Conservation (phyloP, 805 yeast species). For the Candida sanyiensis region DNA sequence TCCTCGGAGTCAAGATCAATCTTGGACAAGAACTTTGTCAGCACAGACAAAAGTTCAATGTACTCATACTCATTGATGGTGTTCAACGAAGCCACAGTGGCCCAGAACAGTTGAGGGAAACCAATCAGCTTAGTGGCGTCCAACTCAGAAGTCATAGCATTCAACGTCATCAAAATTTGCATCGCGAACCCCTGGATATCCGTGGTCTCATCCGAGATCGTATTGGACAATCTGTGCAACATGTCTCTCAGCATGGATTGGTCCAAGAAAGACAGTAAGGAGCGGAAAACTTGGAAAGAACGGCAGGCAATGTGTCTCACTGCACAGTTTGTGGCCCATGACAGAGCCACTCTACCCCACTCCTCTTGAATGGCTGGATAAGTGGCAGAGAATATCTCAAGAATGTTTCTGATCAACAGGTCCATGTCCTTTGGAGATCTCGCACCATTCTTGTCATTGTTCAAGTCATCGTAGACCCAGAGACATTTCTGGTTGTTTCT, state of each 20-base stretch:
- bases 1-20: conserved; percentile 83
- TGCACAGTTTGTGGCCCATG: conserved; percentile 97
- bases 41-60: conserved; percentile 76
- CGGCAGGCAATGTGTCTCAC: conserved; percentile 96
- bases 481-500: conserved; percentile 43
- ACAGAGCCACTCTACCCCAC: conserved; percentile 79
- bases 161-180: conserved; percentile 94
- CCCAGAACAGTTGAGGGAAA: conserved; percentile 95
- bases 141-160: conserved; percentile 84
- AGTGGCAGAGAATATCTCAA: conserved; percentile 47
- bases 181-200: conserved; percentile 96
- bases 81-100: conserved; percentile 82
- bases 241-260: conserved; percentile 87
- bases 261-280: conserved; percentile 74
- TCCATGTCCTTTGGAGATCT: conserved; percentile 87
- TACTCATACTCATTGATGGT: conserved; percentile 92
- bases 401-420: conserved; percentile 52
- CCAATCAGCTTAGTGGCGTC: conserved; percentile 73
- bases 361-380: conserved; percentile 57
- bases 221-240: conserved; percentile 88
- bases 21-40: conserved; percentile 78
- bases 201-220: conserved; percentile 80
- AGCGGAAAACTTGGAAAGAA: conserved; percentile 88
- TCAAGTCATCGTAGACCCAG: conserved; percentile 87
- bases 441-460: conserved; percentile 70